Base-by-base conservation (phyloP, 164 flowering plant genomes). In the Nymphaea colorata region DNA sequence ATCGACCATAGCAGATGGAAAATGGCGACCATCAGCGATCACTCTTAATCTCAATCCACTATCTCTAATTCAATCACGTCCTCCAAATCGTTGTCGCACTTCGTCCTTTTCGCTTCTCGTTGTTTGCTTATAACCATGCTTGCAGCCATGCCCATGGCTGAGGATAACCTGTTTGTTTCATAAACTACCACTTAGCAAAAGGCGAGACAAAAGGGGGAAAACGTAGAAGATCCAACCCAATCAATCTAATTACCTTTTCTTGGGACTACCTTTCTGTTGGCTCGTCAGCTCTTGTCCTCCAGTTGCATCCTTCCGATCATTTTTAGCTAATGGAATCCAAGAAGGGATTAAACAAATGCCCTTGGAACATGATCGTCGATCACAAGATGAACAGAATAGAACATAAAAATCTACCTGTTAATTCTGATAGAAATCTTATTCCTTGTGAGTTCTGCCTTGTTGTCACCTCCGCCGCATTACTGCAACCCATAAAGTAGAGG, bases 11-110 rank as follows among this genome's bases (percentile, higher is more conserved):
- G 55, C 3, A 4, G 55, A 47, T 47, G 11, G 12, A 47, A 47
- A 47, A 3, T 47, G 55, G 11, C 3, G 11, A 47, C 55, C 7
- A 12, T 47, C 0, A 47, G 36, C 36, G 1, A 7, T 4, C 12
- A 47, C 55, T 85, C 97, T 63, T 83, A 97, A 69, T 91, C 97
- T 51, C 97, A 93, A 72, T 87, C 89, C 66, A 82, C 70, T 66
- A 78, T 67, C 0, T 91, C 96, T 72, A 91, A 66, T 76, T 89
- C 97, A 67, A 91, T 89, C 89, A 91, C 79, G 74, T 87, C 88
- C 55, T 77, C 80, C 0, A 73, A 74, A 64, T 73, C 62, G 71
- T 72, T 67, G 55, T 79, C 72, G 11, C 75, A 44, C 71, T 79
- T 77, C 68, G 25, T 77, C 73, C 82, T 86, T 70, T 89, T 90